Percentiles rank a stretch among this genome's conserved stretches.
These are phyloP conservation scores for Septoria petroselini DNA, from an alignment of 2,329 filamentous ascomycete species.

Conservation along the genomic window DNA sequence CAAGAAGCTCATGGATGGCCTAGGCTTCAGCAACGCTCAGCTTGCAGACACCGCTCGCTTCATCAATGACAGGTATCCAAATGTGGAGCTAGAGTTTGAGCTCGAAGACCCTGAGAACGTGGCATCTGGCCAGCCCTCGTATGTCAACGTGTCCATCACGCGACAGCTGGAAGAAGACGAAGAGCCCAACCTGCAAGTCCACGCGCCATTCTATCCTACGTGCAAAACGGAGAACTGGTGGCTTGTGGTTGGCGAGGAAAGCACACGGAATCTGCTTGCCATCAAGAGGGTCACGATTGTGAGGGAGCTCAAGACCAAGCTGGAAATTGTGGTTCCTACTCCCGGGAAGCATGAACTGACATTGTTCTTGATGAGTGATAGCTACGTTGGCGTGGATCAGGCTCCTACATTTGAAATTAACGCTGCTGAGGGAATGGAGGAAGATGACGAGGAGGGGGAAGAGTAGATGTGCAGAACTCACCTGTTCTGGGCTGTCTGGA, in stretches of 20 bases:
- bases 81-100: slow-evolving; percentile 86
- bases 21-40: slow-evolving; percentile 77
- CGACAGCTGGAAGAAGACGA: slow-evolving; percentile 72
- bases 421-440: slow-evolving; percentile 90
- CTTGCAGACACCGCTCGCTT: slow-evolving; percentile 87
- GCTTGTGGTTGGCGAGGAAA: slow-evolving; percentile 92
- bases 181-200: slow-evolving; percentile 77
- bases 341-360: slow-evolving; percentile 84
- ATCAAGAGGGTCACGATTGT: slow-evolving; percentile 94
- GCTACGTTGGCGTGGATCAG: slow-evolving; percentile 95
- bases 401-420: slow-evolving; percentile 83
- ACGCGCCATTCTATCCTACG: slow-evolving; percentile 88
- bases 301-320: slow-evolving; percentile 68
- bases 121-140: slow-evolving; percentile 73
- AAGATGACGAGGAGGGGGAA: slow-evolving; percentile 85
- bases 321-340: slow-evolving; percentile 85
- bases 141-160: slow-evolving; percentile 79
- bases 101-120: slow-evolving; percentile 78
- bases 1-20: slow-evolving; percentile 68
- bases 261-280: slow-evolving; percentile 78
- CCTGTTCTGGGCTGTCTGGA: too few relatives aligned
- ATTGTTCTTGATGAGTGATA: slow-evolving; percentile 93
- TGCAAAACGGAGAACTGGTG: slow-evolving; percentile 99
- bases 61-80: slow-evolving; percentile 94
- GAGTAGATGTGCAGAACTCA: too few relatives aligned